phyloP scores from a whole-genome alignment of 2,329 filamentous ascomycete species.

The Thielaviopsis populi region DNA sequence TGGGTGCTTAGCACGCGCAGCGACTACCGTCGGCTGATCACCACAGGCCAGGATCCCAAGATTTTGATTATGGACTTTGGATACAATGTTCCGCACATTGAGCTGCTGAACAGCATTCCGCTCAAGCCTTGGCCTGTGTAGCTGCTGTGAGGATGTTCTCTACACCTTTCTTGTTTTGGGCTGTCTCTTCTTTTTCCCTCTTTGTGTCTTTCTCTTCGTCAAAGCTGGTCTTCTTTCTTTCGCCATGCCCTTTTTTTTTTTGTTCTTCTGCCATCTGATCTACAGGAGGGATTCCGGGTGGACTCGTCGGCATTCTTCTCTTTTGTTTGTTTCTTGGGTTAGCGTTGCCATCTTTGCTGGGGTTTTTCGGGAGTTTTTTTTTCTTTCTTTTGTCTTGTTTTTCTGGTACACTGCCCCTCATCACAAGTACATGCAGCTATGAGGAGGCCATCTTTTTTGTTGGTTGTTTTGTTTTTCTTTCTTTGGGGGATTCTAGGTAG shows the following conservation, averaged over 20 bases:
- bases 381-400: not conserved
- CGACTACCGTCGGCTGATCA: constrained; percentile 87
- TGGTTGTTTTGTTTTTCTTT: not conserved
- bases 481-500: not conserved
- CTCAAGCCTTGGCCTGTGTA: not conserved
- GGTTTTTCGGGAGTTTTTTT: not conserved
- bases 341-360: not conserved
- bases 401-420: not conserved
- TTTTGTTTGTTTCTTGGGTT: constrained; percentile 1
- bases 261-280: constrained; percentile 3
- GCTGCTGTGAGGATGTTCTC: not conserved
- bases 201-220: not conserved
- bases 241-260: constrained; percentile 1
- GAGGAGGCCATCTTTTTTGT: not conserved
- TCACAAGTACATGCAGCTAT: not conserved
- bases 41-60: constrained; percentile 84
- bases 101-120: constrained; percentile 35
- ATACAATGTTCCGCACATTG: constrained; percentile 41
- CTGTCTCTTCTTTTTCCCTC: not conserved
- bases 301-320: not conserved
- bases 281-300: not conserved
- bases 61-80: constrained; percentile 92
- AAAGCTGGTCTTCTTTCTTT: not conserved
- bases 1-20: constrained; percentile 96
- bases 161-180: not conserved